phyloP scores from a whole-genome alignment of 164 flowering plant species.

The Buxus sempervirens region DNA sequence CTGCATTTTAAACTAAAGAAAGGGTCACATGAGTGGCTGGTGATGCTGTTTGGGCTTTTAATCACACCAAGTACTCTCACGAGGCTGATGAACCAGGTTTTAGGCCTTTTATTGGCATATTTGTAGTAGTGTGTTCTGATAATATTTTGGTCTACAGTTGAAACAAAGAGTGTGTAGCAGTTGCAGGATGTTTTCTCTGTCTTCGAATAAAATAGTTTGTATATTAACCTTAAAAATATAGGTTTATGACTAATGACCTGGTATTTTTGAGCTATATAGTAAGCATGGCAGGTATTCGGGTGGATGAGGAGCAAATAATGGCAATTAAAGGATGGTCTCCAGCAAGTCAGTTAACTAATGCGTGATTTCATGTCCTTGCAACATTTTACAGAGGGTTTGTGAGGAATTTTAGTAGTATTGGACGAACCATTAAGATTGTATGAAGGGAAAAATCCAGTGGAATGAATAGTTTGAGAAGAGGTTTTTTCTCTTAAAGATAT shows the following conservation, averaged over 20 bases:
- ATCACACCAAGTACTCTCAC: neutral
- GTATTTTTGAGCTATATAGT: neutral
- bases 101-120: conserved; percentile 1
- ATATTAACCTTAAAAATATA: too few species aligned
- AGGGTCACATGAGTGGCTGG: neutral
- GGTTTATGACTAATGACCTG: neutral
- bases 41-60: neutral
- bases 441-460: neutral
- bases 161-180: neutral
- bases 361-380: neutral
- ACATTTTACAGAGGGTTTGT: neutral
- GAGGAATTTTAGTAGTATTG: neutral
- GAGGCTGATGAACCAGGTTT: neutral
- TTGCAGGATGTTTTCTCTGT: neutral
- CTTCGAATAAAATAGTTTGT: neutral
- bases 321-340: neutral
- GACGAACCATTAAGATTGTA: neutral
- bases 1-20: neutral
- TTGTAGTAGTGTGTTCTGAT: neutral
- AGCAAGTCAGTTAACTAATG: neutral
- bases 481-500: neutral
- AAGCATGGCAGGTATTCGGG: neutral
- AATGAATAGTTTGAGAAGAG: neutral
- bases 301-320: neutral
- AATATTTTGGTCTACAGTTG: neutral